Evolutionary conservation across 2,329 filamentous ascomycete species (phyloP).

Genomic region (Paracamarosporium sp.): DNA sequence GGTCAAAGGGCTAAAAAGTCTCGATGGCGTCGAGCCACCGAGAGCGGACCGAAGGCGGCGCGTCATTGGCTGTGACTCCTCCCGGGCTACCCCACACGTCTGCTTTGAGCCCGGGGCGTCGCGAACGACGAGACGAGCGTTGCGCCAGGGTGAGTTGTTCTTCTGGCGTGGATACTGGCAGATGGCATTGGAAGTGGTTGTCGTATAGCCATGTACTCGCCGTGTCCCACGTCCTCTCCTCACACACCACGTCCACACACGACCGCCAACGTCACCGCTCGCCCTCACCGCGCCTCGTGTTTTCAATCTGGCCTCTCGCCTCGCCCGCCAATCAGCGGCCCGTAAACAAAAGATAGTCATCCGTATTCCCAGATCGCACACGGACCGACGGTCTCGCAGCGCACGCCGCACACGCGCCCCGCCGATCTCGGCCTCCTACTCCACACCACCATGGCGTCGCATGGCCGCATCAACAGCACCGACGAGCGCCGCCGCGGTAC

Average conservation of each 20-base stretch:
- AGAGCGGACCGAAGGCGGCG: not conserved
- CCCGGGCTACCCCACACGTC: constrained; percentile 1
- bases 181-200: too few species aligned
- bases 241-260: too few species aligned
- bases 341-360: not conserved
- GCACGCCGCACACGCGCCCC: not conserved
- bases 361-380: not conserved
- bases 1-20: constrained; percentile 3
- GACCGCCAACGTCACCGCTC: not conserved
- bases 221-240: not conserved
- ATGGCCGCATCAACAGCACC: constrained; percentile 37
- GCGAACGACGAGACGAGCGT: too few species aligned
- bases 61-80: constrained; percentile 1
- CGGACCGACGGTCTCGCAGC: too few species aligned
- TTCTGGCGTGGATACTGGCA: too few species aligned
- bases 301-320: not conserved
- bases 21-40: constrained; percentile 1
- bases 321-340: not conserved
- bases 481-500: constrained; percentile 41
- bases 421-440: constrained; percentile 6
- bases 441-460: constrained; percentile 18
- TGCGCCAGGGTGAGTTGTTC: too few species aligned
- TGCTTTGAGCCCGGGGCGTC: too few species aligned
- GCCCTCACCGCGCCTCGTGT: not conserved
- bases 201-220: too few species aligned